Conservation (phyloP, 371 early-diverging fungal genomes). For the Dentiscutata heterogama region DNA sequence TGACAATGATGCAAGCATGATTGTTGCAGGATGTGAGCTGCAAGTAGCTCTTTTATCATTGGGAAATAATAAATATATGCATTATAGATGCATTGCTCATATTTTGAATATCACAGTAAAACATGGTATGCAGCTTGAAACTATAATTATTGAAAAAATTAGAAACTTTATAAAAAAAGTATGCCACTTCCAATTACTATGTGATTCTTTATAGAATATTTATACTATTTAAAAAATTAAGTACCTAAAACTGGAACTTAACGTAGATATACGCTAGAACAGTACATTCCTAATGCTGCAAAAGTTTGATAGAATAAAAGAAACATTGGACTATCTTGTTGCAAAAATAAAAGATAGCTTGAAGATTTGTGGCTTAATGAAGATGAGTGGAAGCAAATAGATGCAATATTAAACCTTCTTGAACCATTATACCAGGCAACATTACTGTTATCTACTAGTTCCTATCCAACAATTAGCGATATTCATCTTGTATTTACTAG, state of each 20-base stretch:
- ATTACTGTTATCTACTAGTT: no score
- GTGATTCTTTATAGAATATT: neutral
- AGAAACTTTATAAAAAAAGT: slow-evolving; percentile 31
- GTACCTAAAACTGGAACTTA: neutral
- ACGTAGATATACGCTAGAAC: neutral
- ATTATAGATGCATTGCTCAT: slow-evolving; percentile 29
- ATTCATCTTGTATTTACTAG: no score
- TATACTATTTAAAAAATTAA: neutral
- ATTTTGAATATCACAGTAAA: slow-evolving; percentile 29
- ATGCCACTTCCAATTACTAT: neutral
- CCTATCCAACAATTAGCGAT: no score
- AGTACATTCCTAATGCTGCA: no score
- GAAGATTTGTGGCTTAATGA: no score
- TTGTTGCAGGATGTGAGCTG: slow-evolving; percentile 13
- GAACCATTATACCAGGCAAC: no score
- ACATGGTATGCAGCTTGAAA: slow-evolving; percentile 24
- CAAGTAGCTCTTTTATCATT: neutral
- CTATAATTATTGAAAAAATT: slow-evolving; percentile 16
- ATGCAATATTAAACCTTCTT: no score
- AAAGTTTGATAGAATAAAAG: neutral
- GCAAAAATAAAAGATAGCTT: no score
- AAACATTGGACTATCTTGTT: neutral
- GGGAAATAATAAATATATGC: neutral
- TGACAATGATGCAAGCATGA: slow-evolving; percentile 27
- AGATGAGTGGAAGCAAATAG: no score